phyloP scores from a whole-genome alignment of 1,139 yeast species.

The Debaryomycetaceae sp. region DNA sequence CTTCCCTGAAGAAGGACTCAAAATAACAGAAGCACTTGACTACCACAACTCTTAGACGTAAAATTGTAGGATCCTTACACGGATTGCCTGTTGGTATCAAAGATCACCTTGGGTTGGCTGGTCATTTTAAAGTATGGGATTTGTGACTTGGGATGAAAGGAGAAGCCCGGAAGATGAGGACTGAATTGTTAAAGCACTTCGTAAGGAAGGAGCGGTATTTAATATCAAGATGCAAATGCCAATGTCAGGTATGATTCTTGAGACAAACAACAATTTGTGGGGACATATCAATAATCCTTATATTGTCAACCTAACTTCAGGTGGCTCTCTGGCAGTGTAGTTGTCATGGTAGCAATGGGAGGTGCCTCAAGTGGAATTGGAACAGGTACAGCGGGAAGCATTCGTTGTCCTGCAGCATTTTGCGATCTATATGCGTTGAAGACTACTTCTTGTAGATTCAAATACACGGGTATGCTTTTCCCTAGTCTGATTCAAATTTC shows the following conservation, averaged over 20 bases:
- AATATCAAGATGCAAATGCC: conserved; percentile 51
- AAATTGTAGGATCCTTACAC: conserved; percentile 14
- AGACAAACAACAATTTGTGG: conserved; percentile 45
- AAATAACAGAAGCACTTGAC: conserved; percentile 15
- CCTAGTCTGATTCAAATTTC: conserved; percentile 14
- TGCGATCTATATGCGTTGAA: conserved; percentile 25
- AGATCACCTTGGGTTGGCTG: conserved; percentile 16
- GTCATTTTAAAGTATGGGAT: conserved; percentile 17
- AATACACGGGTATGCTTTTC: conserved; percentile 10
- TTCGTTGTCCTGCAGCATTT: conserved; percentile 26
- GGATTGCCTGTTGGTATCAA: conserved; percentile 25
- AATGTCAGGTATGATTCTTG: conserved; percentile 55
- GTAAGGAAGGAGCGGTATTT: conserved; percentile 17
- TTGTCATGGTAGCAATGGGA: conserved; percentile 19
- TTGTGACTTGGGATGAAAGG: conserved; percentile 16
- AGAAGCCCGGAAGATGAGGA: conserved; percentile 16
- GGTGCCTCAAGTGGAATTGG: conserved; percentile 26
- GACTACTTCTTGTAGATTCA: conserved; percentile 14
- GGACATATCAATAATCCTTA: conserved; percentile 55
- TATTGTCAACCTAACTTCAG: conserved; percentile 53
- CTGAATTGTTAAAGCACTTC: conserved; percentile 16
- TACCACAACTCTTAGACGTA: conserved; percentile 8
- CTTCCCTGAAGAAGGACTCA: conserved; percentile 17
- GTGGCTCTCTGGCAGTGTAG: conserved; percentile 33
- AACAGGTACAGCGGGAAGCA: conserved; percentile 28